These are phyloP conservation scores for Aureobasidium sp. DNA, from an alignment of 2,329 filamentous ascomycete genomes.

Conservation along the genomic window DNA sequence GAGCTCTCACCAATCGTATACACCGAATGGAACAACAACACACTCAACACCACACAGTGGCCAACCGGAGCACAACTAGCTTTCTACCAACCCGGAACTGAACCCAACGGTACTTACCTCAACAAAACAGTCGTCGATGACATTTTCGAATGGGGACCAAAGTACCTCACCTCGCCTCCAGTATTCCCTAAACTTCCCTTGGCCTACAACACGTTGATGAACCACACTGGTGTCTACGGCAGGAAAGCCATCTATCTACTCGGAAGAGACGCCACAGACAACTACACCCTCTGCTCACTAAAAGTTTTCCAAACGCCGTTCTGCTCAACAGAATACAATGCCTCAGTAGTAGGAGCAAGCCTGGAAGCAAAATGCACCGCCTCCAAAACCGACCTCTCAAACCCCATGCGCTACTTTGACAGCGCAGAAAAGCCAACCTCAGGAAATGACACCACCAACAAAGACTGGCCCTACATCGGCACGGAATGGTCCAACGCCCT, in stretches of 20 bases:
- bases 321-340: slow-evolving; percentile 53
- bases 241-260: slow-evolving; percentile 58
- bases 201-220: slow-evolving; percentile 58
- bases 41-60: slow-evolving; percentile 21
- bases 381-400: slow-evolving; percentile 31
- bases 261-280: slow-evolving; percentile 36
- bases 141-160: slow-evolving; percentile 41
- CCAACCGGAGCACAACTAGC: not conserved
- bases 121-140: slow-evolving; percentile 46
- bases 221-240: slow-evolving; percentile 36
- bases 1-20: slow-evolving; percentile 60
- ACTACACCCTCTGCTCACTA: slow-evolving; percentile 60
- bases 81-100: not conserved
- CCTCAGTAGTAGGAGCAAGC: slow-evolving; percentile 43
- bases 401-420: slow-evolving; percentile 44
- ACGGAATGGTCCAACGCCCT: slow-evolving; percentile 35
- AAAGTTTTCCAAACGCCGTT: slow-evolving; percentile 53
- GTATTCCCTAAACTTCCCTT: slow-evolving; percentile 44
- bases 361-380: slow-evolving; percentile 53
- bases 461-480: slow-evolving; percentile 37
- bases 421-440: slow-evolving; percentile 45
- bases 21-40: slow-evolving; percentile 43
- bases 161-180: slow-evolving; percentile 20
- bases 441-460: slow-evolving; percentile 32
- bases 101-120: slow-evolving; percentile 16